Percentiles rank a stretch among this genome's conserved stretches.
Conservation (phyloP, 495 filamentous ascomycete species). For the Pseudoneurospora amorphoporcata region DNA sequence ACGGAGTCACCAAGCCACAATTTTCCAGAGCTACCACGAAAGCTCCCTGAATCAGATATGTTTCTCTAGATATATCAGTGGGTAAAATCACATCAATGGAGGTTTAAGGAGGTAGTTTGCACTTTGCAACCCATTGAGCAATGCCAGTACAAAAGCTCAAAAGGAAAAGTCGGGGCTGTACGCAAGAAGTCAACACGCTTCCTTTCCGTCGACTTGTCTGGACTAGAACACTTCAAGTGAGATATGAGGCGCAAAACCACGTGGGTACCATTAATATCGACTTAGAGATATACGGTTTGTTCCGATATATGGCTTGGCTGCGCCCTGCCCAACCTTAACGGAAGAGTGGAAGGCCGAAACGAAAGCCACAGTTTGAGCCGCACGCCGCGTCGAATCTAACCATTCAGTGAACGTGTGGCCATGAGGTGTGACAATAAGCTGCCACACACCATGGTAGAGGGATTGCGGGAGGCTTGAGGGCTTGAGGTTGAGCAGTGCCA, state of each 20-base stretch:
- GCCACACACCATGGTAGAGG: neutral
- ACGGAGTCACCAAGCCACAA: neutral
- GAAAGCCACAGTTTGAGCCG: neutral
- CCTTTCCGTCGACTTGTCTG: too few relatives aligned
- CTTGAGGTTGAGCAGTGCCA: neutral
- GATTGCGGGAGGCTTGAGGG: neutral
- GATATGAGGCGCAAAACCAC: neutral
- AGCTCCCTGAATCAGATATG: neutral
- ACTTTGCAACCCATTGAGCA: too few relatives aligned
- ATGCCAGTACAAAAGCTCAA: too few relatives aligned
- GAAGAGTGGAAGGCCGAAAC: neutral
- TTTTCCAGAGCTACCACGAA: neutral
- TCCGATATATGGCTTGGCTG: neutral
- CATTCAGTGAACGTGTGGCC: neutral
- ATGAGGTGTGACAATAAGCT: neutral
- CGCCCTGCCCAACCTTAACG: neutral
- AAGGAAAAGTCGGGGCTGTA: too few relatives aligned
- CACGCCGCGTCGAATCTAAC: neutral
- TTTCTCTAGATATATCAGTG: neutral
- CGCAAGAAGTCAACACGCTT: too few relatives aligned
- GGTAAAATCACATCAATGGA: too few relatives aligned
- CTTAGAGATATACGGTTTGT: neutral
- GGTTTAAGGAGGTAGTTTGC: too few relatives aligned
- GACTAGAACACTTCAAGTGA: too few relatives aligned
- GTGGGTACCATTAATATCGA: neutral